Evolutionary conservation across 2,329 filamentous ascomycete species (phyloP).

Genomic region (Colletotrichum paranaense): DNA sequence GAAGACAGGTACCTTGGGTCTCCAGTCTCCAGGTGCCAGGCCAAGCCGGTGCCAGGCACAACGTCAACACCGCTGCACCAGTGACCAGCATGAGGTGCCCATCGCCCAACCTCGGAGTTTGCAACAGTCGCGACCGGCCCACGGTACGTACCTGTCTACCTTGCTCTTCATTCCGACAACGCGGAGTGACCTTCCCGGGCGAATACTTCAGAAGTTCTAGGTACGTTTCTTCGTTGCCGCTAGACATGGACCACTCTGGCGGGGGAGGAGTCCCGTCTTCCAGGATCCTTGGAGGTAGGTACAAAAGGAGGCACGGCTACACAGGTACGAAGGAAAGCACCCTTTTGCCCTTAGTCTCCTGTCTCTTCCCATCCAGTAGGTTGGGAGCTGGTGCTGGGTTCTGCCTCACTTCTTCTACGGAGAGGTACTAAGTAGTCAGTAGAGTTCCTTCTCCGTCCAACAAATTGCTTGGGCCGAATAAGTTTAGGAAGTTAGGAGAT

Average conservation of each 20-base stretch:
- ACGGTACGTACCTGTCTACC: background rate
- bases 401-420: background rate
- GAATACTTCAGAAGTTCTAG: no score
- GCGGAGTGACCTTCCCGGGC: background rate
- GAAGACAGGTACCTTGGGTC: background rate
- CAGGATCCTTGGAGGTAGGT: background rate
- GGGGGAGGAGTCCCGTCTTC: conserved; percentile 22
- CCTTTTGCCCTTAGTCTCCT: background rate
- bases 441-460: background rate
- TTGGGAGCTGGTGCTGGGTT: no score
- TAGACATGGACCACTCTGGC: conserved; percentile 1
- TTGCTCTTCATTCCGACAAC: background rate
- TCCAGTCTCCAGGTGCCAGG: background rate
- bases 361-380: background rate
- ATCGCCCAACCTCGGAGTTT: conserved; percentile 12
- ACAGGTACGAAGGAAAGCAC: background rate
- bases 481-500: conserved; percentile 11
- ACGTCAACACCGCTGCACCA: conserved; percentile 4
- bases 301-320: background rate
- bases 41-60: conserved; percentile 6
- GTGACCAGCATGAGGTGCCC: background rate
- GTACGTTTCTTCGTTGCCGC: conserved; percentile 16
- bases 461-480: background rate
- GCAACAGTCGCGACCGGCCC: background rate
- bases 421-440: no score